phyloP scores from a whole-genome alignment of 2,329 filamentous ascomycete genomes.

The Aquanectria penicillioides region DNA sequence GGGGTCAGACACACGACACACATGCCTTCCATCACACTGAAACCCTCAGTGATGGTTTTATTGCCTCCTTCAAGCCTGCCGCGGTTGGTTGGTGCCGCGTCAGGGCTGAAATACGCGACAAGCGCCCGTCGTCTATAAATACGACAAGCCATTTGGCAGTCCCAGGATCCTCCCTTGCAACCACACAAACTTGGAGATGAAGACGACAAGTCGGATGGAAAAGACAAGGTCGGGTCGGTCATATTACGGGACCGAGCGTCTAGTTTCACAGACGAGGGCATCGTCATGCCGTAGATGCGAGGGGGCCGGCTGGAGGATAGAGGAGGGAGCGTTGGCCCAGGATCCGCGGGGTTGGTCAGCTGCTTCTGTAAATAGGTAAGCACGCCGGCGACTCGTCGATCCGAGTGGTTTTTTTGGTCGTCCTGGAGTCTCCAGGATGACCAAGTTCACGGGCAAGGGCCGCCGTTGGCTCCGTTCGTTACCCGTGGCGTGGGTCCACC shows the following conservation, averaged over 20 bases:
- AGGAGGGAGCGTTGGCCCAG: not conserved
- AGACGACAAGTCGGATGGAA: not conserved
- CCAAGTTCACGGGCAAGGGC: not conserved
- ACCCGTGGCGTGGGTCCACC: conserved; percentile 7
- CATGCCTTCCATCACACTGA: not conserved
- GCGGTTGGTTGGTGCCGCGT: conserved; percentile 4
- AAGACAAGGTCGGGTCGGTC: not conserved
- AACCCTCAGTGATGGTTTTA: not conserved
- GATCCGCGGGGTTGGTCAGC: not conserved
- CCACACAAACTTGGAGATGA: conserved; percentile 2
- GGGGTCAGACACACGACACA: not conserved
- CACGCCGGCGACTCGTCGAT: not conserved
- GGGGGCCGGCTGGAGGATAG: not conserved
- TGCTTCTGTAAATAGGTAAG: conserved; percentile 1
- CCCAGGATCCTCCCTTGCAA: not conserved
- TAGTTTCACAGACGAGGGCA: conserved; percentile 8
- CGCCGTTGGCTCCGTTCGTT: conserved; percentile 11
- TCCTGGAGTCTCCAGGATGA: not conserved
- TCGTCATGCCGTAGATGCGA: not conserved
- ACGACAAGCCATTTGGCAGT: not conserved
- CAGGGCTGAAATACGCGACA: conserved; percentile 10
- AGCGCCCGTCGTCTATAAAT: conserved; percentile 14
- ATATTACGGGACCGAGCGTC: not conserved
- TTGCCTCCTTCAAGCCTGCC: not conserved
- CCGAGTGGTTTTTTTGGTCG: not conserved